Conservation (phyloP, 768 basidiomycete genomes). For the Leccinum pellstonianum region DNA sequence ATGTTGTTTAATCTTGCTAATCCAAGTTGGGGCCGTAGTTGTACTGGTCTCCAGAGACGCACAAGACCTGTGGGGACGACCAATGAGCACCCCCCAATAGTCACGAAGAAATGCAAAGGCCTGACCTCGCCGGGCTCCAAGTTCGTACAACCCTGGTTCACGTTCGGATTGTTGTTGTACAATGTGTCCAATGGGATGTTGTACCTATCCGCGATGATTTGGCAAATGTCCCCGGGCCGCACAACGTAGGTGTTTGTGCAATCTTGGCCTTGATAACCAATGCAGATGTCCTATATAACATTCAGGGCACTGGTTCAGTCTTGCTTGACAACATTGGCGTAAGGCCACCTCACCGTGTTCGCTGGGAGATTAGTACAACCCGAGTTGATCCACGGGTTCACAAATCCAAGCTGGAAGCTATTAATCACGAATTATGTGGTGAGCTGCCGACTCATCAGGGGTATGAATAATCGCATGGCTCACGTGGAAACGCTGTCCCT, state of each 20-base stretch:
- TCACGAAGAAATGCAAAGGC: not conserved
- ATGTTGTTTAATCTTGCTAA: not conserved
- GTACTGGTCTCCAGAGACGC: not conserved
- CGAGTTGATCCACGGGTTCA: constrained; percentile 42
- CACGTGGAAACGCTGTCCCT: not conserved
- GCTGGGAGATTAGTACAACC: too few relatives aligned
- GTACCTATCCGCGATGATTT: not conserved
- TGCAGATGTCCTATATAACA: constrained; percentile 45
- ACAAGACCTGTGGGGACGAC: not conserved
- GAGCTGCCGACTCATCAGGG: not conserved
- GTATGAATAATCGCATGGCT: not conserved
- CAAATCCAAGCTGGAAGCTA: constrained; percentile 58
- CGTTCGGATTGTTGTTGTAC: not conserved
- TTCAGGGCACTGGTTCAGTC: not conserved
- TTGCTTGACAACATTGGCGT: not conserved
- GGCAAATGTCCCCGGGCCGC: not conserved
- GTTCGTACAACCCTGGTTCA: not conserved
- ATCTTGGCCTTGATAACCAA: constrained; percentile 54
- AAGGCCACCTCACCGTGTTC: constrained; percentile 25
- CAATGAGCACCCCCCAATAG: not conserved
- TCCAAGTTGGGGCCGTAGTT: not conserved
- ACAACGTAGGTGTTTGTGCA: constrained; percentile 36
- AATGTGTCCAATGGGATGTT: not conserved
- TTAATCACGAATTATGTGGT: not conserved
- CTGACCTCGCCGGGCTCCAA: not conserved